These are phyloP conservation scores for Chaetoceros tenuissimus DNA, from an alignment of 108 stramenopile genomes.

Conservation along the genomic window DNA sequence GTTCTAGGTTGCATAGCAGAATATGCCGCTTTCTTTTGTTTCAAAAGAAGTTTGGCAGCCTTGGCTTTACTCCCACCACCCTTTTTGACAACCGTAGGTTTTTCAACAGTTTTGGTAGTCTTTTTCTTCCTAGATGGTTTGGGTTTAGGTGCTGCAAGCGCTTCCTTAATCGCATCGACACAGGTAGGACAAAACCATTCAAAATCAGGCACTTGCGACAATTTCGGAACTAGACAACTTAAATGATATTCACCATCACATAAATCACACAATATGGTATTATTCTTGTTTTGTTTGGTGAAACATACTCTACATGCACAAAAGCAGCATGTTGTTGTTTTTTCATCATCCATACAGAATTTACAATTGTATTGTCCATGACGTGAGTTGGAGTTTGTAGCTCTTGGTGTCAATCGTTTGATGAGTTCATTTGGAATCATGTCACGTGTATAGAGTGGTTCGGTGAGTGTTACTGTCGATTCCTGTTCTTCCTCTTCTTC, in stretches of 20 bases:
- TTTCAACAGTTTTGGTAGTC: not conserved
- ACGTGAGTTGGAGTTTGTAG: not conserved
- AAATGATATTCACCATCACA: slow-evolving; percentile 49
- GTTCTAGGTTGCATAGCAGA: not conserved
- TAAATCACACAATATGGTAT: slow-evolving; percentile 16
- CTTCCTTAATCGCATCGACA: slow-evolving; percentile 4
- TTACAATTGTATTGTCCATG: slow-evolving; percentile 20
- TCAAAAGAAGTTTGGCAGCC: not conserved
- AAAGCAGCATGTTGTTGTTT: slow-evolving; percentile 63
- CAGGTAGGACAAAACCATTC: slow-evolving; percentile 53
- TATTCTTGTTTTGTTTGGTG: slow-evolving; percentile 64
- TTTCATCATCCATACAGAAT: slow-evolving; percentile 57
- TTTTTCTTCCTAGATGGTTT: not conserved
- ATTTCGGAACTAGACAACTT: slow-evolving; percentile 30
- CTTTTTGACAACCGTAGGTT: not conserved
- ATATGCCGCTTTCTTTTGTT: not conserved
- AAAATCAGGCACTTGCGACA: slow-evolving; percentile 23
- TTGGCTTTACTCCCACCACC: not conserved
- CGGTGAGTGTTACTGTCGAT: not conserved
- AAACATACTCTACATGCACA: slow-evolving; percentile 81
- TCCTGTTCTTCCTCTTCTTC: slow-evolving; percentile 2
- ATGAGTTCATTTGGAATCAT: not conserved
- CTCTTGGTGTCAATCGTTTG: not conserved
- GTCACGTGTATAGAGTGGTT: not conserved
- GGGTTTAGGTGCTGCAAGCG: not conserved